A percentile compares a stretch with the other conserved stretches of the same genome.
Conservation (phyloP, 345 rosid genomes). For the Camelina hispida region DNA sequence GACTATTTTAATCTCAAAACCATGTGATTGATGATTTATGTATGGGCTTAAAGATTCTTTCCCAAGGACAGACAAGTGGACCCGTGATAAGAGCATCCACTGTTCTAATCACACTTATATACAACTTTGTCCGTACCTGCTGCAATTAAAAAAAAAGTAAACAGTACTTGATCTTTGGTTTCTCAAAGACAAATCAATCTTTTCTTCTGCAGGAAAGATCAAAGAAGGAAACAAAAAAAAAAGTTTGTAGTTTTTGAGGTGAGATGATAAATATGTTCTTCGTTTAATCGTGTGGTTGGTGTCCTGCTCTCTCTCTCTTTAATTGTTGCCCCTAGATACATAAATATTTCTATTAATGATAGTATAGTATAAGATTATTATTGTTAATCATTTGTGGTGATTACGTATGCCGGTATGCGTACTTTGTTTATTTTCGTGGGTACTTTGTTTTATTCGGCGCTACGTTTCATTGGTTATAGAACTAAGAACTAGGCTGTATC, state of each 20-base stretch:
- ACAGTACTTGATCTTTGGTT: slow-evolving; percentile 7
- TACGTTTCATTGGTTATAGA: slow-evolving; percentile 22
- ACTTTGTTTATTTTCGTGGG: too few relatives aligned
- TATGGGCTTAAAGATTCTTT: slow-evolving; percentile 29
- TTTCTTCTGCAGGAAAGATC: slow-evolving; percentile 24
- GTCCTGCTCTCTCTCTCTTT: neutral
- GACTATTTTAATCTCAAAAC: slow-evolving; percentile 23
- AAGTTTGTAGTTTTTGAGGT: slow-evolving; percentile 13
- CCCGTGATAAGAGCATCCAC: slow-evolving; percentile 45
- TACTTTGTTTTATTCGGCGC: neutral
- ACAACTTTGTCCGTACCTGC: slow-evolving; percentile 24
- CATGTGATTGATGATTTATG: slow-evolving; percentile 9
- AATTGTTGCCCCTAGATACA: neutral
- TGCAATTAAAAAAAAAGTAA: neutral
- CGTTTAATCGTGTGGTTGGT: slow-evolving; percentile 31
- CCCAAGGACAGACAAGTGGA: slow-evolving; percentile 30
- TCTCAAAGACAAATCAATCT: slow-evolving; percentile 31
- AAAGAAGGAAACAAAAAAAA: neutral
- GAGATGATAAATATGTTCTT: slow-evolving; percentile 18
- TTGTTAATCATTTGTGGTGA: slow-evolving; percentile 28
- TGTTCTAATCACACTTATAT: slow-evolving; percentile 30
- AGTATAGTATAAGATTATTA: too few relatives aligned
- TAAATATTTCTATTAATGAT: neutral
- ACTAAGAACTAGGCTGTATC: slow-evolving; percentile 17
- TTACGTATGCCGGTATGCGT: slow-evolving; percentile 43